Base-by-base conservation (phyloP, 2,329 filamentous ascomycete genomes). In the Fusarium annulatum region DNA sequence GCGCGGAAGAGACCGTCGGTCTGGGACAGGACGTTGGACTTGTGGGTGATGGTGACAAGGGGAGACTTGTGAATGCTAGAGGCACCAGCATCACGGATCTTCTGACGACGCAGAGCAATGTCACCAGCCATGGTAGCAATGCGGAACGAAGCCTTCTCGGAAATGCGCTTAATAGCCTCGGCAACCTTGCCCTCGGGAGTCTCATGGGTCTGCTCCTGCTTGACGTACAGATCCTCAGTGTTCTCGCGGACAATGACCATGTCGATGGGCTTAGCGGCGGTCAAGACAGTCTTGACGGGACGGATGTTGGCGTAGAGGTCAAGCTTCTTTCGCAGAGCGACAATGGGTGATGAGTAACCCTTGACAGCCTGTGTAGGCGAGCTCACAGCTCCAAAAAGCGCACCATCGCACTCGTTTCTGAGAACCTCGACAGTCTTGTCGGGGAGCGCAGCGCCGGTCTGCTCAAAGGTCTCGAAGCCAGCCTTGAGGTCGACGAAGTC, bases 241-340 rank as follows among this genome's bases (percentile, higher is more conserved):
- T 99, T 99, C 85, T 99, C 96, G 75, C 96, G 94, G 62, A 98
- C 96, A 79, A 98, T 99, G 80, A 99, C 96, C 83, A 99, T 92
- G 85, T 99, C 96, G 80, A 98, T 95, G 72, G 93, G 92, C 79
- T 87, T 88, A 51, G 84, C 77, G 61, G 90, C 88, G 39, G 90
- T 92, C 71, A 86, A 80, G 72, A 94, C 90, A 51, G 93, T 93
- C 87, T 98, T 98, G 82, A 98, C 96, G 61, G 96, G 96, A 42
- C 96, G 93, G 57, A 99, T 95, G 82, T 99, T 99, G 86, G 96
- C 96, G 85, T 97, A 99, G 65, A 99, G 91, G 83, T 96, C 92
- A 77, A 99, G 91, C 80, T 91, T 91, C 88, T 98, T 99, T 86
- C 96, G 94, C 76, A 99, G 92, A 53, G 95, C 96, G 72, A 99